A percentile compares a stretch with the other conserved stretches of the same genome.
phyloP scores from a whole-genome alignment of 139 green algal species.

The Desmodesmus armatus region DNA sequence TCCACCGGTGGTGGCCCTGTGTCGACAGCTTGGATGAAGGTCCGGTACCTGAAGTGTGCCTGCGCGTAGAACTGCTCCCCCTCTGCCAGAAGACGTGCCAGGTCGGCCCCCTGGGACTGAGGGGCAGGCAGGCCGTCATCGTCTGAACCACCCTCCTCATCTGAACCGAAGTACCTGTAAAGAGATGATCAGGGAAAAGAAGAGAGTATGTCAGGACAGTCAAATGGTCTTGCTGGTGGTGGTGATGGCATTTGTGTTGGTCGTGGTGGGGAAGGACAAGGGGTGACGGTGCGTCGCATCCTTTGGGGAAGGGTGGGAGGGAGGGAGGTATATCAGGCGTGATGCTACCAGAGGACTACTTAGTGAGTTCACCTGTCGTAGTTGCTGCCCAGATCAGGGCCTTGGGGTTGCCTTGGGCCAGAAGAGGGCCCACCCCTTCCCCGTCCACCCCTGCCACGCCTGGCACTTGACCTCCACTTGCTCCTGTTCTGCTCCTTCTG shows the following conservation, averaged over 20 bases:
- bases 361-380: slow-evolving; percentile 33
- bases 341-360: no score
- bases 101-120: slow-evolving; percentile 50
- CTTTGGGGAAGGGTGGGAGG: no score
- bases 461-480: background rate
- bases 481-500: slow-evolving; percentile 22
- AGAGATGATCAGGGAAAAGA: no score
- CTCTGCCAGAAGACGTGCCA: slow-evolving; percentile 47
- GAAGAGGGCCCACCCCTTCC: background rate
- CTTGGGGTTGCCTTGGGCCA: background rate
- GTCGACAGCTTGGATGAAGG: slow-evolving; percentile 11
- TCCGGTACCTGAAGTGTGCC: slow-evolving; percentile 46
- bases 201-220: background rate
- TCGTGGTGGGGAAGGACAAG: no score
- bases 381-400: slow-evolving; percentile 1
- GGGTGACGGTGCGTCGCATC: no score
- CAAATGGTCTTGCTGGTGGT: no score
- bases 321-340: no score
- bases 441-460: slow-evolving; percentile 10
- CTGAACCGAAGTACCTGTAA: slow-evolving; percentile 37
- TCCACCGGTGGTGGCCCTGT: slow-evolving; percentile 20
- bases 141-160: slow-evolving; percentile 28
- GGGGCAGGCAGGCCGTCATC: background rate
- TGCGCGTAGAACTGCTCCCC: slow-evolving; percentile 48
- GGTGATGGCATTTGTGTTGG: no score